Percentiles rank a stretch among this genome's conserved stretches.
These are phyloP conservation scores for Entophlyctis luteolus DNA, from an alignment of 192 early-diverging fungal species.

Conservation along the genomic window DNA sequence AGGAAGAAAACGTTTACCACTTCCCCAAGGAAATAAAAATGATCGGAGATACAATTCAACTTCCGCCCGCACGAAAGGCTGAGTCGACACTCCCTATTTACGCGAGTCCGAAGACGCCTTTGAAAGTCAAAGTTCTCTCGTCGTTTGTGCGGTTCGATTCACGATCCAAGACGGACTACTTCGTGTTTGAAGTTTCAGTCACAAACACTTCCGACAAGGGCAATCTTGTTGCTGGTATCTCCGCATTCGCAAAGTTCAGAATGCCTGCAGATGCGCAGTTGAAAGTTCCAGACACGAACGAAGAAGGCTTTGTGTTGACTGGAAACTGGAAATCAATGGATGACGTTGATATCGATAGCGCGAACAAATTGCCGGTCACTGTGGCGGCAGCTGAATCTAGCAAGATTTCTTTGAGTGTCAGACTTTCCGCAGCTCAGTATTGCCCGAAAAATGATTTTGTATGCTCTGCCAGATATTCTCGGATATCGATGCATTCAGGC, in stretches of 20 bases:
- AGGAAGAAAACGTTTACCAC: neutral
- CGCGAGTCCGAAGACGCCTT: neutral
- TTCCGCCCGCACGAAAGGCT: neutral
- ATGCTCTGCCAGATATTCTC: neutral
- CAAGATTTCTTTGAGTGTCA: no score
- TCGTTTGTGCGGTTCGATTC: neutral
- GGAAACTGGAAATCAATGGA: conserved; percentile 2
- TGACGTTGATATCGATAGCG: neutral
- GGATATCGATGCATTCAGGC: neutral
- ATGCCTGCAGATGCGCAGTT: neutral
- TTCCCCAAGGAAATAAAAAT: neutral
- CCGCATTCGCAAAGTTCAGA: conserved; percentile 2
- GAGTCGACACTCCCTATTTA: conserved; percentile 5
- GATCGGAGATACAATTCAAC: neutral
- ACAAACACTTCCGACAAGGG: neutral
- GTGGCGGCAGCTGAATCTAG: neutral
- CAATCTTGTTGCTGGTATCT: neutral
- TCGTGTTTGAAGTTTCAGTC: neutral
- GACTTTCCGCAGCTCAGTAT: no score
- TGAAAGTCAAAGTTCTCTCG: neutral
- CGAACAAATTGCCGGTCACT: neutral
- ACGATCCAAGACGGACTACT: neutral
- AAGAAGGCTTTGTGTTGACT: neutral
- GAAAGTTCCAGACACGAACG: neutral
- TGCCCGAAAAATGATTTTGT: no score